Base-by-base conservation (phyloP, 2,329 filamentous ascomycete genomes). In the Penicillium sp. region DNA sequence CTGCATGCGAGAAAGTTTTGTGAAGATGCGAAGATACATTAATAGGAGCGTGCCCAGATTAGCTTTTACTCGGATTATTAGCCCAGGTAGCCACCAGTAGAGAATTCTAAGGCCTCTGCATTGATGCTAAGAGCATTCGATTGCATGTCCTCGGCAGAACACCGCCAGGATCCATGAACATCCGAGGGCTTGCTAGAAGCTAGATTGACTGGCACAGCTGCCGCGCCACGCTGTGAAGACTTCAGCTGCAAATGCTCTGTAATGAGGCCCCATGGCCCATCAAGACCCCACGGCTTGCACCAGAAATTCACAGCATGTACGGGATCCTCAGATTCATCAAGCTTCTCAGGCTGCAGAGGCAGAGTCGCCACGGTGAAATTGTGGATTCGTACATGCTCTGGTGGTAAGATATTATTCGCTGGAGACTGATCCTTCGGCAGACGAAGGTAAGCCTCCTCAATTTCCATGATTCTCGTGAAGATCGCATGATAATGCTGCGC, bases 381-480 rank as follows among this genome's bases (percentile, higher is more conserved):
- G 38, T 59, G 50, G 2, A 63, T 52, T 3, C 53, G 57, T 3
- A 41, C 45, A 23, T 45, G 24, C 21, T 63, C 56, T 9, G 56
- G 54, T 6, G 53, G 49, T 8, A 51, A 26, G 15, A 23, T 6
- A 5, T 49, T 31, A 2, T 52, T 29, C 2, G 46, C 47, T 9
- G 45, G 48, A 10, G 21, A 2, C 5, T 16, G 29, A n/a, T 36
- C 49, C 7, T 21, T 23, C 10, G 9, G 4, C 12, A 49, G 7
- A n/a, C 44, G 16, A 3, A 52, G 42, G 13, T 49, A 13, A 2
- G 42, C 50, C 28, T 61, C 60, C 49, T 60, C 60, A 12, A 61
- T 45, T 4, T 52, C 48, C 52, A 55, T 53, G 28, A 61, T 61
- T 4, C 50, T 54, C 6, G 47, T 51, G 34, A 57, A 60, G 12